phyloP scores from a whole-genome alignment of 2,329 filamentous ascomycete genomes.

The Sporothrix pseudoabietina region DNA sequence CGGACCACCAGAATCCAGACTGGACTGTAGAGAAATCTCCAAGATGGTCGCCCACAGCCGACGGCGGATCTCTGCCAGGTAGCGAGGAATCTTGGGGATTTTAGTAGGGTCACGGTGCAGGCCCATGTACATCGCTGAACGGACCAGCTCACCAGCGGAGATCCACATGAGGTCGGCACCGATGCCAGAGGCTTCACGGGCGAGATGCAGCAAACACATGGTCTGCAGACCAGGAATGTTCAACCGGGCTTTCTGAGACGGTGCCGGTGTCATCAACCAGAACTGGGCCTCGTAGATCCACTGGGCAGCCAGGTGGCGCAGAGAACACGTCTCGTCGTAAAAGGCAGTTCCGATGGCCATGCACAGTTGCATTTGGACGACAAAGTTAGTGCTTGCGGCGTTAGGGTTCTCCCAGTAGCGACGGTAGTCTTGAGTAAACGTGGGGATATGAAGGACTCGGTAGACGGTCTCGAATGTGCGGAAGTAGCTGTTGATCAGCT shows the following conservation, averaged over 20 bases:
- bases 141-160: slow-evolving; percentile 48
- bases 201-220: slow-evolving; percentile 54
- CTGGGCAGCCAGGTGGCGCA: slow-evolving; percentile 48
- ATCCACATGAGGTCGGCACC: slow-evolving; percentile 54
- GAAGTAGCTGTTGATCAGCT: slow-evolving; percentile 57
- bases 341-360: slow-evolving; percentile 55
- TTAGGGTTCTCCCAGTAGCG: slow-evolving; percentile 51
- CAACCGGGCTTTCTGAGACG: slow-evolving; percentile 53
- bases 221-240: slow-evolving; percentile 55
- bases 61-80: slow-evolving; percentile 51
- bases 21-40: slow-evolving; percentile 51
- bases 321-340: slow-evolving; percentile 49
- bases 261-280: slow-evolving; percentile 48
- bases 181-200: slow-evolving; percentile 48
- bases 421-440: slow-evolving; percentile 58
- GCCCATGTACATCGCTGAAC: slow-evolving; percentile 54
- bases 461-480: slow-evolving; percentile 59
- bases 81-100: slow-evolving; percentile 42
- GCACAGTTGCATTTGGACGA: slow-evolving; percentile 57
- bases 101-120: slow-evolving; percentile 52
- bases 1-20: slow-evolving; percentile 50
- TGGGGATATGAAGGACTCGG: slow-evolving; percentile 59
- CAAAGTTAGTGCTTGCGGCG: slow-evolving; percentile 47
- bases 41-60: slow-evolving; percentile 44
- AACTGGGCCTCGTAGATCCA: slow-evolving; percentile 58